These are phyloP conservation scores for Alternaria sp. DNA, from an alignment of 2,329 filamentous ascomycete genomes.

Conservation along the genomic window DNA sequence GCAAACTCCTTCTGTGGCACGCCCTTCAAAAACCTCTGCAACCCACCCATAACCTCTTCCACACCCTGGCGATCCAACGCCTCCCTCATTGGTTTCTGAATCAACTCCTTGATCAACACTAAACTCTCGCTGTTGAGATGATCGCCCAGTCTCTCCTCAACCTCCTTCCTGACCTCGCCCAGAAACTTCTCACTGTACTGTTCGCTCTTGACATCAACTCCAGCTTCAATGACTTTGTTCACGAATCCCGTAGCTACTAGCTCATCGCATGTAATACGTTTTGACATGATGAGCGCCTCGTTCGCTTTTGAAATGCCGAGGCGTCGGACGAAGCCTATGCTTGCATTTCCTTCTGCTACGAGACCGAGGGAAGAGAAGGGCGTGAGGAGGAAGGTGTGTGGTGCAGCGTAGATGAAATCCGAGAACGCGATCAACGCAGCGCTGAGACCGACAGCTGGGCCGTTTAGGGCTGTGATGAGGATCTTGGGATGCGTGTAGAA, in stretches of 20 bases:
- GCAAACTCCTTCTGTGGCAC: constrained; percentile 88
- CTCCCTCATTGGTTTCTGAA: constrained; percentile 76
- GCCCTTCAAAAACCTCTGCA: constrained; percentile 81
- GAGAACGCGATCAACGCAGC: constrained; percentile 83
- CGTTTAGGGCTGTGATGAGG: constrained; percentile 89
- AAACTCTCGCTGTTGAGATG: constrained; percentile 84
- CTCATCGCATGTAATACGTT: constrained; percentile 75
- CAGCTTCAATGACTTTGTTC: constrained; percentile 77
- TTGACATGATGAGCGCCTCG: constrained; percentile 92
- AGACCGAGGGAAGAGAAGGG: constrained; percentile 91
- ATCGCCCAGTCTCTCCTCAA: constrained; percentile 79
- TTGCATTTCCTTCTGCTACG: constrained; percentile 86
- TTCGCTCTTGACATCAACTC: constrained; percentile 63
- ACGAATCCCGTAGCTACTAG: constrained; percentile 81
- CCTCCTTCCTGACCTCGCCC: constrained; percentile 75
- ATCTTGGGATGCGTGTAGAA: constrained; percentile 96
- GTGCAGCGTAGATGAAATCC: constrained; percentile 89
- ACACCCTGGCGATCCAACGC: constrained; percentile 79
- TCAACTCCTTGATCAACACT: constrained; percentile 83
- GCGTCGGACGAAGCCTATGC: constrained; percentile 77
- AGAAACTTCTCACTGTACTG: constrained; percentile 67
- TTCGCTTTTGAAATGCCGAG: constrained; percentile 84
- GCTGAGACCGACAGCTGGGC: constrained; percentile 86
- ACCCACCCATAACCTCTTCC: constrained; percentile 82
- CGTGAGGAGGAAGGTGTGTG: constrained; percentile 84